These are phyloP conservation scores for Vanderwaltozyma verrucispora DNA, from an alignment of 805 yeast species.

Conservation along the genomic window DNA sequence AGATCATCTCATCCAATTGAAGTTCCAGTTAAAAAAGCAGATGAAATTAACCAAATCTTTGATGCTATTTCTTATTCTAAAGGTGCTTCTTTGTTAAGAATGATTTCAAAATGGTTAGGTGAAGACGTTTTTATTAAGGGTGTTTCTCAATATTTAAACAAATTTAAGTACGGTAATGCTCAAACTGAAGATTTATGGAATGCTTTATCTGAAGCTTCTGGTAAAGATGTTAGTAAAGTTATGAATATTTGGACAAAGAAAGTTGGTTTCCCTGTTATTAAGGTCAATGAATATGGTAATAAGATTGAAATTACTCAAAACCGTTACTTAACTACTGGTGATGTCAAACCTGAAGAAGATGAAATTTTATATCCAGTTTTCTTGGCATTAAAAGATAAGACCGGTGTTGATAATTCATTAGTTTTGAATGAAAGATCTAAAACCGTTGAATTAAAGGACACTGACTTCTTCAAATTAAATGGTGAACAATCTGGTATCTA, in stretches of 20 bases:
- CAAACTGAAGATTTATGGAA: slow-evolving; percentile 70
- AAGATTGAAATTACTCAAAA: slow-evolving; percentile 53
- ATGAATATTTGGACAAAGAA: slow-evolving; percentile 78
- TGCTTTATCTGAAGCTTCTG: slow-evolving; percentile 57
- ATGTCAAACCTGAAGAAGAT: slow-evolving; percentile 68
- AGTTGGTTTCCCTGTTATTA: slow-evolving; percentile 66
- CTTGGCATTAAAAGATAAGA: slow-evolving; percentile 47
- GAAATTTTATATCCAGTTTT: slow-evolving; percentile 59
- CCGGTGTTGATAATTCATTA: slow-evolving; percentile 50
- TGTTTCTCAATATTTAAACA: slow-evolving; percentile 65
- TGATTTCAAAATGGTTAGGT: slow-evolving; percentile 74
- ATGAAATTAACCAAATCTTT: slow-evolving; percentile 74
- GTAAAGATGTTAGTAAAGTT: slow-evolving; percentile 58
- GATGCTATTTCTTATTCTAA: slow-evolving; percentile 77
- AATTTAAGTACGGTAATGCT: slow-evolving; percentile 71
- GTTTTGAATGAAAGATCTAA: slow-evolving; percentile 43
- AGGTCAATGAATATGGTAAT: slow-evolving; percentile 48
- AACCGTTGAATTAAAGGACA: slow-evolving; percentile 35
- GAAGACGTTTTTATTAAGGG: slow-evolving; percentile 70
- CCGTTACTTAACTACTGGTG: slow-evolving; percentile 68
- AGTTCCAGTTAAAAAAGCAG: slow-evolving; percentile 69
- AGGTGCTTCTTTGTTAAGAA: slow-evolving; percentile 70
- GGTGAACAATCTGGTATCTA: slow-evolving; percentile 67
- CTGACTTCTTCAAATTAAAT: slow-evolving; percentile 56
- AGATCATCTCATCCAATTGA: slow-evolving; percentile 82